Conservation (phyloP, 495 filamentous ascomycete genomes). For the Venustampulla echinocandica region DNA sequence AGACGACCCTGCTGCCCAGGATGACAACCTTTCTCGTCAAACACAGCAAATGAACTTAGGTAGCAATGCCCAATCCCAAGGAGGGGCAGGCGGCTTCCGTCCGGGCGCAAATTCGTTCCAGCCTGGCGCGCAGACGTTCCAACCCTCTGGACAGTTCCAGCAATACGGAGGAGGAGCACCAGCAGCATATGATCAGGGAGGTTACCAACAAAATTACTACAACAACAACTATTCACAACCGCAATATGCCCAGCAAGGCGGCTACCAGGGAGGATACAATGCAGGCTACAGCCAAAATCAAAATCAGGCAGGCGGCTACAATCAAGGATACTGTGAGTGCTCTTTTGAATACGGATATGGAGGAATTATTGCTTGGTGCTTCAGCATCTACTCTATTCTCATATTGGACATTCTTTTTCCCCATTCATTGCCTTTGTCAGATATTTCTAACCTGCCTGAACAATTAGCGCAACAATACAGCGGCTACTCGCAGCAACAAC, state of each 20-base stretch:
- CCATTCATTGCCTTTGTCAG: background rate
- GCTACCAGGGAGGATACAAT: slow-evolving; percentile 40
- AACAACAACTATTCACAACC: slow-evolving; percentile 31
- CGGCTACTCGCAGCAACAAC: slow-evolving; percentile 36
- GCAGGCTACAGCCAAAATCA: slow-evolving; percentile 34
- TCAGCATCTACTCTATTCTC: background rate
- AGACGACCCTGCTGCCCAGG: slow-evolving; percentile 82
- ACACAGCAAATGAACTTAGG: slow-evolving; percentile 69
- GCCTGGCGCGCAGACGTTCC: slow-evolving; percentile 67
- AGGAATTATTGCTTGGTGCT: background rate
- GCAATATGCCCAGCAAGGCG: slow-evolving; percentile 44
- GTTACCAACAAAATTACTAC: slow-evolving; percentile 20
- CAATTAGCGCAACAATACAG: slow-evolving; percentile 19
- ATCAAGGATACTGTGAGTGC: slow-evolving; percentile 49
- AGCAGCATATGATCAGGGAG: slow-evolving; percentile 22
- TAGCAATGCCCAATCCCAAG: slow-evolving; percentile 37
- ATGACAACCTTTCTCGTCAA: slow-evolving; percentile 76
- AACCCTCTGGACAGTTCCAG: slow-evolving; percentile 62
- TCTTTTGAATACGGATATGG: background rate
- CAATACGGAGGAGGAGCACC: slow-evolving; percentile 47
- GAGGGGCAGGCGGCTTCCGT: slow-evolving; percentile 44
- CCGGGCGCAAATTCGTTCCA: slow-evolving; percentile 75
- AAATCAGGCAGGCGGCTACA: slow-evolving; percentile 35
- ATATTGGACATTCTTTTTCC: background rate
- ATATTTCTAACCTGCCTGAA: slow-evolving; percentile 5